These are phyloP conservation scores for Leishmania martiniquensis DNA, from an alignment of 208 protist species.

Conservation along the genomic window DNA sequence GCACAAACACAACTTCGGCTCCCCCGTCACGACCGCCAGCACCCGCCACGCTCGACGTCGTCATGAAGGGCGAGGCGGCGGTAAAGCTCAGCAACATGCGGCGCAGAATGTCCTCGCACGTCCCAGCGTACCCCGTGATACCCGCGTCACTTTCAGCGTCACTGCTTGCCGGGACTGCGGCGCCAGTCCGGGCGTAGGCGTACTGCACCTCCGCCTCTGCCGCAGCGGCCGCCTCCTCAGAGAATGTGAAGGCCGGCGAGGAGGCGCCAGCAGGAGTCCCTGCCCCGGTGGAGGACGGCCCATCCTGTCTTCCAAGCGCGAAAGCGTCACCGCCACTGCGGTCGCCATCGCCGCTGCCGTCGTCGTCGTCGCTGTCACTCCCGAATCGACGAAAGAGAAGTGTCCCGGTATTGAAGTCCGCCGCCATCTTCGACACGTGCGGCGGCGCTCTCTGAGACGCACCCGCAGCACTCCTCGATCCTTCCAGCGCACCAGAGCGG, in stretches of 20 bases:
- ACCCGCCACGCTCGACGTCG: slow-evolving; percentile 1
- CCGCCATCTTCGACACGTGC: slow-evolving; percentile 40
- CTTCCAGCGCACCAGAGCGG: background rate
- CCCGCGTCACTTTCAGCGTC: background rate
- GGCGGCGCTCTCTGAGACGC: background rate
- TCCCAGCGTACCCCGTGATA: background rate
- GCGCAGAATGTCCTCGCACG: slow-evolving; percentile 30
- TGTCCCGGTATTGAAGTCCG: slow-evolving; percentile 79
- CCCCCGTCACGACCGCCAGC: background rate
- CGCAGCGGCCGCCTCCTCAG: slow-evolving; percentile 23
- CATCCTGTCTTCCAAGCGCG: background rate
- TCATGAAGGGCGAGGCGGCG: slow-evolving; percentile 21
- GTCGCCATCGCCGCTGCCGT: background rate
- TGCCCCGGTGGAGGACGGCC: background rate
- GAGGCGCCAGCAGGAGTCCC: background rate
- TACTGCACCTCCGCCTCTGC: slow-evolving; percentile 39
- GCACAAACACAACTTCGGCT: background rate
- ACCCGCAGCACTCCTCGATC: background rate
- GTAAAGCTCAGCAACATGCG: slow-evolving; percentile 33
- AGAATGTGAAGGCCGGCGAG: background rate
- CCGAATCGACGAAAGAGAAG: slow-evolving; percentile 71
- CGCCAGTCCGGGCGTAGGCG: slow-evolving; percentile 20
- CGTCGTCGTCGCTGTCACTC: slow-evolving; percentile 49
- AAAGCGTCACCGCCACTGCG: slow-evolving; percentile 1
- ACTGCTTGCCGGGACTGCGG: background rate